Evolutionary conservation across 139 green algal species (phyloP).

Genomic region (Chlorella sp.): DNA sequence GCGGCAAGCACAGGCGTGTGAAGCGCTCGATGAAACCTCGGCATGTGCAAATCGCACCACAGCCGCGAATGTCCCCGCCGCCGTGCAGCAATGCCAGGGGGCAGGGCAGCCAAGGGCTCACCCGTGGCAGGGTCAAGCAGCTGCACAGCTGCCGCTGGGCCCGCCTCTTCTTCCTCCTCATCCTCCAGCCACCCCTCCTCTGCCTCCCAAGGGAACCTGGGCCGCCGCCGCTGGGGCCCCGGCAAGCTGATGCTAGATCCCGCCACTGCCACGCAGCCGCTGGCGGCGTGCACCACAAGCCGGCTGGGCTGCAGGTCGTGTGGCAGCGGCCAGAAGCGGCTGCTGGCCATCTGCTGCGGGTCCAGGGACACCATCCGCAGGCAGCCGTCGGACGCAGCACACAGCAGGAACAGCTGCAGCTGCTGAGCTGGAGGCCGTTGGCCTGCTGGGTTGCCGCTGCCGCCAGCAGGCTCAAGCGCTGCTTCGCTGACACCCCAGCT

Average conservation of each 20-base stretch:
- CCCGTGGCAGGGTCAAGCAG: slow-evolving; percentile 11
- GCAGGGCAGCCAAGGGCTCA: neutral
- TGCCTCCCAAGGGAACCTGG: neutral
- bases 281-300: neutral
- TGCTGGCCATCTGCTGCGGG: neutral
- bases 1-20: neutral
- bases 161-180: neutral
- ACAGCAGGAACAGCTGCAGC: slow-evolving; percentile 35
- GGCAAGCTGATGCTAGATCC: neutral
- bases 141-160: neutral
- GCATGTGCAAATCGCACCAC: too few species aligned
- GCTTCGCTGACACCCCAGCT: neutral
- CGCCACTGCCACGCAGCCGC: slow-evolving; percentile 1
- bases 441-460: neutral
- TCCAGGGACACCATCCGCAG: slow-evolving; percentile 26
- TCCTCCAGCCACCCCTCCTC: neutral
- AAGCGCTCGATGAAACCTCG: neutral
- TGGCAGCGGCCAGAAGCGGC: slow-evolving; percentile 9
- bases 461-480: neutral
- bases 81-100: neutral
- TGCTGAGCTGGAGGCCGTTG: neutral
- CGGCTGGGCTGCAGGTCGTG: slow-evolving; percentile 19
- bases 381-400: slow-evolving; percentile 10
- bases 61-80: too few species aligned
- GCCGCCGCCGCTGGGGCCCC: neutral